Evolutionary conservation across 1,284 basidiomycete species (phyloP), one percentile per base, ranked within the genome.

Genomic region (Polyporus tsugae): DNA sequence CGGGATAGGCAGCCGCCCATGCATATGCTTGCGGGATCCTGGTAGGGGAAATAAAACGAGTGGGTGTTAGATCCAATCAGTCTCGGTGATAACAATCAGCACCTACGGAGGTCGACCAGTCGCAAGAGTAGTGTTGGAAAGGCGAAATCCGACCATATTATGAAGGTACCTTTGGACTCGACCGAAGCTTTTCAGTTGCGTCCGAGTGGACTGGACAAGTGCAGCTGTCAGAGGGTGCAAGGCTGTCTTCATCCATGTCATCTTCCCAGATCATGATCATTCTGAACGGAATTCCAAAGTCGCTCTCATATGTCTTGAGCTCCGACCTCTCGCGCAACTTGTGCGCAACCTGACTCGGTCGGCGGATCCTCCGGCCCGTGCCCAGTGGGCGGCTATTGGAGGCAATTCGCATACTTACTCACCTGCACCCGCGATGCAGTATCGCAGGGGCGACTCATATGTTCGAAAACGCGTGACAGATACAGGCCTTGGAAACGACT

Each of bases 21-120:
- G 83, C 82, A 69, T 89, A 87, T 15, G 91, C 92, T 63, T 85
- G 84, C 0, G 92, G 89, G 64, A 95, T 93, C 1, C 92, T 93
- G 72, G 3, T 41, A 7, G 22, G 22, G 11, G 33, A 15, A 0
- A 55, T 15, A 29, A 55, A 38, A 41, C 38, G n/a, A 25, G 17
- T 25, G 25, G n/a, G 22, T n/a, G 19, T 59, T 25, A 49, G 22
- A 59, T 25, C 19, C 4, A 19, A 11, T 22, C 22, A 7, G n/a
- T 11, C 10, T 33, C 17, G 15, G 29, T 11, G 3, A 53, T 6
- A 41, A 29, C n/a, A 22, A 29, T 0, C 4, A 35, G 7, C 35
- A 46, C 66, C 17, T 57, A 68, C 52, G 66, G 66, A 33, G 69
- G 69, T 33, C 57, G 33, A 33, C 61, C 38, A 29, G 69, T 70